Base-by-base conservation (phyloP, 1,139 yeast species). In the Zygosaccharomyces sapae region DNA sequence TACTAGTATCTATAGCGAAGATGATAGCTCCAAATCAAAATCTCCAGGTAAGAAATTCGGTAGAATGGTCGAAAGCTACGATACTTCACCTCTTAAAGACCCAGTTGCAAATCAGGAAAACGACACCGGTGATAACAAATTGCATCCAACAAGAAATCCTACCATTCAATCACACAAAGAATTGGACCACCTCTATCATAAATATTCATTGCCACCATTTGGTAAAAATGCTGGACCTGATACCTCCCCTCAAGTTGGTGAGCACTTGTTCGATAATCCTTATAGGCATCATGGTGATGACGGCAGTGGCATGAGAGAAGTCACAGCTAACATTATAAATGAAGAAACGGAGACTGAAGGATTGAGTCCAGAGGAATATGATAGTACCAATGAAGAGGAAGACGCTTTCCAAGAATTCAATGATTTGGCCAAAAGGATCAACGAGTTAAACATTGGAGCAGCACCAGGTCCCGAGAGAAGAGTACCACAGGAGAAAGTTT, bases 151-250 rank as follows among this genome's bases (percentile, higher is more conserved):
- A 4, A 30, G 34, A 29, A 38, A 38, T 13, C 41, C 34, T 2
- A 27, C 33, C 4, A 29, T 16, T 3, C 33, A 38, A 29, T 38
- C 41, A 9, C 33, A 29, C 4, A 12, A 24, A 1, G 41, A 38
- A 10, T 37, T 55, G 16, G 52, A 50, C 27, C 53, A 51, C 24
- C 47, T 58, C 18, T 58, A 57, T 35, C 59, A 57, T 43, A 58
- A 56, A 33, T 58, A 57, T 38, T 49, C 60, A 6, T 48, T 43
- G n/a, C 43, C 55, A n/a, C 61, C 61, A 3, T 56, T 55, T 35
- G 58, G 58, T 7, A 43, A 44, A 27, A 19, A 19, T n/a, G 7
- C 19, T 18, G 34, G 7, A 16, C 24, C 41, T 7, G 24, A 29
- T 37, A 33, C 19, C 13, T 31, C 38, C 25, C 24, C 38, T 24